A percentile compares a stretch with the other conserved stretches of the same genome.
These are phyloP conservation scores for Ascocoryne sarcoides DNA, from an alignment of 2,329 filamentous ascomycete species.

Conservation along the genomic window DNA sequence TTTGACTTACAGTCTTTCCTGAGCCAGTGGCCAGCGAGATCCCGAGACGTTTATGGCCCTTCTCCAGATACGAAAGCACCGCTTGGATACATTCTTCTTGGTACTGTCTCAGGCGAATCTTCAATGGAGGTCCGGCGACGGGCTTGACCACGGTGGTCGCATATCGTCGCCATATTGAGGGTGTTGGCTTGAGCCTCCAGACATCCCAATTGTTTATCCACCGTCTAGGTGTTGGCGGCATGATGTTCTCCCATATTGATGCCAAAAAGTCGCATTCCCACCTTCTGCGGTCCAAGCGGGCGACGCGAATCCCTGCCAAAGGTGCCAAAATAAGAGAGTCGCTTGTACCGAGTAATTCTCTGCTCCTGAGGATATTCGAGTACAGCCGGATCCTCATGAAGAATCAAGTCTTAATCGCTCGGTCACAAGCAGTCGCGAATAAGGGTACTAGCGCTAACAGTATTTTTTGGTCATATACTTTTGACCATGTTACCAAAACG, in stretches of 20 bases:
- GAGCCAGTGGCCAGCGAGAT: slow-evolving; percentile 81
- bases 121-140: slow-evolving; percentile 6
- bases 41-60: slow-evolving; percentile 71
- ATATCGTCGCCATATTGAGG: slow-evolving; percentile 8
- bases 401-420: too few species aligned
- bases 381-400: too few species aligned
- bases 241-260: too few species aligned
- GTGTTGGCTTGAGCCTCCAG: slow-evolving; percentile 9
- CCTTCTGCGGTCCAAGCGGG: slow-evolving; percentile 4
- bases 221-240: slow-evolving; percentile 27
- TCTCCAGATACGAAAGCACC: slow-evolving; percentile 58
- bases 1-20: slow-evolving; percentile 58
- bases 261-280: background rate
- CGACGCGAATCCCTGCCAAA: slow-evolving; percentile 9
- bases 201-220: slow-evolving; percentile 11
- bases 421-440: too few species aligned
- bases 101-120: slow-evolving; percentile 65
- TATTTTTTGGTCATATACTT: too few species aligned
- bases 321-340: too few species aligned
- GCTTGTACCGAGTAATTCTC: too few species aligned
- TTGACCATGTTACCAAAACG: too few species aligned
- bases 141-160: slow-evolving; percentile 6
- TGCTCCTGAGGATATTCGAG: too few species aligned
- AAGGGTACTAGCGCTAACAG: too few species aligned
- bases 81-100: slow-evolving; percentile 88